Evolutionary conservation across 768 basidiomycete species (phyloP).

Genomic region (Suillus clintonianus): DNA sequence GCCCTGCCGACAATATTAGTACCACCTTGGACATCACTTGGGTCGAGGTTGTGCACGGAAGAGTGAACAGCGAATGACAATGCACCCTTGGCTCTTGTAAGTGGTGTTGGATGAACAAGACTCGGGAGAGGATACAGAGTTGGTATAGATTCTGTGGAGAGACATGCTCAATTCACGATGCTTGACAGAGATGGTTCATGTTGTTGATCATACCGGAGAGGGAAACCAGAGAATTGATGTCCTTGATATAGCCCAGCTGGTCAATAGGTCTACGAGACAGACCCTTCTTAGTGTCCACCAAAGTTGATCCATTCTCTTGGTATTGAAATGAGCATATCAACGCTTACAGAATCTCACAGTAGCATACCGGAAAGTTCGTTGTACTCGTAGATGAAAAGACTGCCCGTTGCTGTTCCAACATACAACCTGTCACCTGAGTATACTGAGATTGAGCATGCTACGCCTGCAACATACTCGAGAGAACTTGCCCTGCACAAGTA

Average conservation of each 20-base stretch:
- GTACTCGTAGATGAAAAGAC: conserved; percentile 51
- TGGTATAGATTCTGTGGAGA: conserved; percentile 61
- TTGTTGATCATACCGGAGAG: conserved; percentile 66
- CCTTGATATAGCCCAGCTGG: conserved; percentile 82
- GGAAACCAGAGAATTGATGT: conserved; percentile 82
- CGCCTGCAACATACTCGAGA: conserved; percentile 7
- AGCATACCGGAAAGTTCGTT: conserved; percentile 41
- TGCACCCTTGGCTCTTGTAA: conserved; percentile 77
- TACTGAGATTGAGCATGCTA: background rate
- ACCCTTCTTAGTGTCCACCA: conserved; percentile 67
- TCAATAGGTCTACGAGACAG: conserved; percentile 77
- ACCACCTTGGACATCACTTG: conserved; percentile 23
- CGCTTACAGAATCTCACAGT: background rate
- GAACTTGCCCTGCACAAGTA: conserved; percentile 29
- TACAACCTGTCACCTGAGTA: conserved; percentile 58
- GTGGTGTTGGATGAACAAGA: conserved; percentile 66
- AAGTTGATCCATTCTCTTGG: conserved; percentile 20
- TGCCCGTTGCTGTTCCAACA: conserved; percentile 60
- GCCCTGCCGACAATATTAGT: conserved; percentile 19
- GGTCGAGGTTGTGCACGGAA: conserved; percentile 48
- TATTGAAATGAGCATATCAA: background rate
- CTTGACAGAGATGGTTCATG: background rate
- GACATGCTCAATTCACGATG: conserved; percentile 4
- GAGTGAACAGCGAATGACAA: conserved; percentile 81
- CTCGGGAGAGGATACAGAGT: conserved; percentile 78